Evolutionary conservation across 176 grass and related monocot genomes (phyloP).

Genomic region (Echinochloa phyllopogon): DNA sequence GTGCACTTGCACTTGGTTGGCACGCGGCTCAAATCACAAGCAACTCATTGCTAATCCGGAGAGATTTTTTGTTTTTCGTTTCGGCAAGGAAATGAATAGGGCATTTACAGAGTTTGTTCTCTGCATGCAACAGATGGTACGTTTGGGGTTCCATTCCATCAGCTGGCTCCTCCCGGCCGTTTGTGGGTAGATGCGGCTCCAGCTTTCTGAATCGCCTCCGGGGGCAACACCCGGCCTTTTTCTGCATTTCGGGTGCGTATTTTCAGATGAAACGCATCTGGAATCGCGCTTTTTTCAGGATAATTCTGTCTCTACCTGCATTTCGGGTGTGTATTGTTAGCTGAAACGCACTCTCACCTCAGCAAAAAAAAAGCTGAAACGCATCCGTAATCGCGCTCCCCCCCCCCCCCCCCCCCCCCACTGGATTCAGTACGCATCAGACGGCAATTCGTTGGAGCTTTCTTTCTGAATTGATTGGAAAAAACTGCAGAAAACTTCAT

Average conservation of each 20-base stretch:
- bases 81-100: no score
- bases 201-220: background rate
- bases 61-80: background rate
- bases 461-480: background rate
- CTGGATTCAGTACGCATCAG: background rate
- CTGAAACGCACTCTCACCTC: background rate
- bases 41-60: background rate
- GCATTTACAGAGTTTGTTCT: background rate
- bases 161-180: background rate
- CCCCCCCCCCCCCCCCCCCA: no score
- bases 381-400: background rate
- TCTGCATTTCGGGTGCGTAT: background rate
- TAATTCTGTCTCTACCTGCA: background rate
- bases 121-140: background rate
- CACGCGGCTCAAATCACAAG: background rate
- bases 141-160: background rate
- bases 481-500: background rate
- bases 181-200: constrained; percentile 1
- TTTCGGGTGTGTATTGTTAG: background rate
- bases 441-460: background rate
- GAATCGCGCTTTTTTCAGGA: no score
- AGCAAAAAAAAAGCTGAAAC: background rate
- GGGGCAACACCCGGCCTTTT: constrained; percentile 25
- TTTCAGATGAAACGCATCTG: background rate
- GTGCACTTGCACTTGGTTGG: background rate